Base-by-base conservation (phyloP, 352 stramenopile species). In the Hyaloperonospora brassicae region DNA sequence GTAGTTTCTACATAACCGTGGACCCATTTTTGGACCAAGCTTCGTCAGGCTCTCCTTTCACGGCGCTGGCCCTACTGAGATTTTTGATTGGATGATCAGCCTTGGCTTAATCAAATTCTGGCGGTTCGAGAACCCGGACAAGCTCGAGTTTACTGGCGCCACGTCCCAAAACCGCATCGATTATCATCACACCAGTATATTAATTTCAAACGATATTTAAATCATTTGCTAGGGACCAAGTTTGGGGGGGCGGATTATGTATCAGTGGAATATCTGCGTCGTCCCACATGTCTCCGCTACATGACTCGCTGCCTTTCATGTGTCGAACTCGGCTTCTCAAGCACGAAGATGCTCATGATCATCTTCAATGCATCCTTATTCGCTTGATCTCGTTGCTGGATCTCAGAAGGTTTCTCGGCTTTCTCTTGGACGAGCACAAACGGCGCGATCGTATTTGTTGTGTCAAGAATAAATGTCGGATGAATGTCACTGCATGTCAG, bases 391-490 rank as follows among this genome's bases (percentile, higher is more conserved):
- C n/a, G 14, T 44, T 21, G 8, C 14, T 44, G 2, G 39, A 44
- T 14, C 13, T 14, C 1, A 17, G 23, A 2, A 21, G 22, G 1
- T 52, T 52, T n/a, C 52, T 23, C 5, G 52, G 52, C 7, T 59
- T 36, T 34, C 7, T 59, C 7, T 17, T 59, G 4, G 44, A 59
- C 41, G 52, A 52, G 25, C 52, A 59, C 42, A 52, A 52, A 11
- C 11, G 44, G 0, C 52, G 23, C 1, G 52, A 59, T 31, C 34
- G 45, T 8, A 59, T 59, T 59, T 39, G n/a, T 11, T 52, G 2
- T 42, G 36, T 42, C 36, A 4, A 42, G 36, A 42, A 42, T 42
- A 42, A n/a, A 4, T 42, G 36, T 21, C 36, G 36, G 9, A 42
- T n/a, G 14, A 10, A 12, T 13, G 9, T 10, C 14, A 42, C 36